Base-by-base conservation (phyloP, 306 rosid species). In the Cercis canadensis region DNA sequence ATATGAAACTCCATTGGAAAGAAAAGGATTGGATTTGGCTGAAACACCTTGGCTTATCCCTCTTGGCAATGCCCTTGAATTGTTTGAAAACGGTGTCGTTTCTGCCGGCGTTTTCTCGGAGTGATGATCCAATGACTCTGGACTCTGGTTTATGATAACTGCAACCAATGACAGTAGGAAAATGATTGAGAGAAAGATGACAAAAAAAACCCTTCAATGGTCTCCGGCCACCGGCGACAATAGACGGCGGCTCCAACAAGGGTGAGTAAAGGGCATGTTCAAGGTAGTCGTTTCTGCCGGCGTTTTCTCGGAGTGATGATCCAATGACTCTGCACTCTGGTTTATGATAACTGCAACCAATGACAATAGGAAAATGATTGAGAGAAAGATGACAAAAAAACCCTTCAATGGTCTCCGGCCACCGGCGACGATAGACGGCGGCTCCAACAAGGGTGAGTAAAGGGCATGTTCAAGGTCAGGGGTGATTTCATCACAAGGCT, bases 31-130 rank as follows among this genome's bases (percentile, higher is more conserved):
- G 4, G 97, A 89, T 70, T 92, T 89, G 6, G 96, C 89, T 18
- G 98, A 92, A 0, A 89, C 98, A 1, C 96, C 98, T 43, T 87
- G 69, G 0, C 72, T 80, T 7, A 81, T 81, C 0, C 96, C 98
- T 86, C 93, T 79, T 0, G 92, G 76, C 45, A 75, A 29, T 17
- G 41, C 7, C 8, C 0, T 31, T 11, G 62, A 46, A 37, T 47
- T 57, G 69, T 5, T 49, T 43, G 60, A 53, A 36, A 33, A 53
- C 60, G 79, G 45, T 61, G 19, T 10, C 31, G 29, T 6, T 13
- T 49, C 12, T 18, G 71, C 5, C 17, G 67, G 7, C 41, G 39
- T 34, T 4, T 4, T 7, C 39, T 4, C 5, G 5, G 39, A 7
- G 7, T 7, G 39, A 3, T 34, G 4, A 3, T 7, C 39, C 5